Evolutionary conservation across 2,329 filamentous ascomycete genomes (phyloP), one percentile per base, ranked within the genome.

Genomic region (Ophiostoma piceae): DNA sequence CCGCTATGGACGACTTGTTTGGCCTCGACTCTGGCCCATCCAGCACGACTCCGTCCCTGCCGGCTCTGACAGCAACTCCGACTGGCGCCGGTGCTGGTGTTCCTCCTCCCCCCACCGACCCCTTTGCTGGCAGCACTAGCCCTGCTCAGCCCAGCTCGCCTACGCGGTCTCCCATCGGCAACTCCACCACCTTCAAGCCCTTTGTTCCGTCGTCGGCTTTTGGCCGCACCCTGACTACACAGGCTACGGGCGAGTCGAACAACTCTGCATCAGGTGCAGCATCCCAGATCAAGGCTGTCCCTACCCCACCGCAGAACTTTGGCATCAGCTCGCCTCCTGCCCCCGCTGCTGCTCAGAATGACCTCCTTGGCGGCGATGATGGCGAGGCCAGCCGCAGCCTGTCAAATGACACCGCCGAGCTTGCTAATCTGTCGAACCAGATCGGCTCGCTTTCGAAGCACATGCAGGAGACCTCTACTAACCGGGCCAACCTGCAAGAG

Each of bases 341-440:
- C 32, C 60, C 51, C 7, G 29, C 39, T 12, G 12, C 66, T 54
- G 22, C 51, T 6, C 68, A 67, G 83, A 93, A 97, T 75, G 95
- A 98, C 78, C 84, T 98, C 16, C 84, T 99, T 8, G 84, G 98
- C n/a, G 92, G 92, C 19, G 94, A 97, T 75, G 90, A 89, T 73
- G 94, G 98, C 74, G 93, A 96, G 76, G 88, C 94, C 69, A 94
- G 90, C 80, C 95, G 91, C 79, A 96, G 91, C 78, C 83, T 98
- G 35, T 95, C 91, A 0, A 90, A 89, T 73, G 95, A 99, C 77
- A 95, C 94, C 2, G 90, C 91, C 0, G 95, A 99, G 78, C 84
- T 99, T 71, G 95, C 94, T 68, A 98, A 99, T 77, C 84, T 99
- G 74, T 97, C 94, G 0, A 98, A 96, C 78, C 95, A 98, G 79